A percentile compares a stretch with the other conserved stretches of the same genome.
Evolutionary conservation across 1,139 yeast species (phyloP).

Genomic region (Wickerhamomyces sp.): DNA sequence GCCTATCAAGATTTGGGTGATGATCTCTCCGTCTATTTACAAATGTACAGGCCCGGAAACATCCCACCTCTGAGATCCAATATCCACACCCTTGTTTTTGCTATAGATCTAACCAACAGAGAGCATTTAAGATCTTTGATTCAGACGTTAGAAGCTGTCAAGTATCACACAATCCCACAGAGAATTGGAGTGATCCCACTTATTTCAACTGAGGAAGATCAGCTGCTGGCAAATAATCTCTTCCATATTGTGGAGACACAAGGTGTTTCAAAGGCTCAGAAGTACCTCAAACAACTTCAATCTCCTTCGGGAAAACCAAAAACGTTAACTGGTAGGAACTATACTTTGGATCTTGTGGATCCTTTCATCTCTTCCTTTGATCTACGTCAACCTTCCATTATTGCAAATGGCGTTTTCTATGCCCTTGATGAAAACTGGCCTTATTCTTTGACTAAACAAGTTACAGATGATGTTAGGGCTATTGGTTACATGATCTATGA

Average conservation of each 20-base stretch:
- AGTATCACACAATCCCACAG: conserved; percentile 62
- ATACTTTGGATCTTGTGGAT: conserved; percentile 18
- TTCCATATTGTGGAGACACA: conserved; percentile 11
- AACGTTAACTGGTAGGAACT: conserved; percentile 20
- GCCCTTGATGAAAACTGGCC: conserved; percentile 39
- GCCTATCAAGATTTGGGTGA: conserved; percentile 44
- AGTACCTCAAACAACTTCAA: conserved; percentile 8
- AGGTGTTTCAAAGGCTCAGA: conserved; percentile 12
- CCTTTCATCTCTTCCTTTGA: conserved; percentile 39
- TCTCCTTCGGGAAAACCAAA: conserved; percentile 7
- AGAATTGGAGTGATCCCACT: conserved; percentile 79
- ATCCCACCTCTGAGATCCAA: conserved; percentile 71
- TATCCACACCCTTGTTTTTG: conserved; percentile 70
- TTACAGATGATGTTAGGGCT: conserved; percentile 30
- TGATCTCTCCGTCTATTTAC: conserved; percentile 39
- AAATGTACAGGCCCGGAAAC: conserved; percentile 44
- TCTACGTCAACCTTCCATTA: conserved; percentile 45
- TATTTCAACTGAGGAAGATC: conserved; percentile 18
- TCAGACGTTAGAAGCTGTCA: conserved; percentile 45
- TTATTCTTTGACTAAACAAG: conserved; percentile 31
- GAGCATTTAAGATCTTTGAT: conserved; percentile 43
- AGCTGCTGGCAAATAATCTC: conserved; percentile 14
- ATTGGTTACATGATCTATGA: conserved; percentile 25
- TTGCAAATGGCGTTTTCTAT: conserved; percentile 69
- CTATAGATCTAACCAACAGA: conserved; percentile 54